phyloP scores from a whole-genome alignment of 2,329 filamentous ascomycete species.

The Hypoxylon sp. region DNA sequence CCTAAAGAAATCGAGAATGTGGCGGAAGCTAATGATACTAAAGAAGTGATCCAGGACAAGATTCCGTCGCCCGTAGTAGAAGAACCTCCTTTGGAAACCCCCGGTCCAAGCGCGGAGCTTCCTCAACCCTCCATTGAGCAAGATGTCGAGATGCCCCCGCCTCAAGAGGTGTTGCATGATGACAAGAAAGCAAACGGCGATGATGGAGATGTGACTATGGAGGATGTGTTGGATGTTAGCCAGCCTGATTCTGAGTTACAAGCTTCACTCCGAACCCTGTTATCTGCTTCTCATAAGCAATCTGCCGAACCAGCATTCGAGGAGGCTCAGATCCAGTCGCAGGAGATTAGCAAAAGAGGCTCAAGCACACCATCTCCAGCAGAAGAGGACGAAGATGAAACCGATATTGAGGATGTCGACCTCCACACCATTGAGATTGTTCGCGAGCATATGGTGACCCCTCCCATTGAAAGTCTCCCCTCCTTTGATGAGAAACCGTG shows the following conservation, averaged over 20 bases:
- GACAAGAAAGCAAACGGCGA: constrained; percentile 46
- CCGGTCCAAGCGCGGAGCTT: constrained; percentile 42
- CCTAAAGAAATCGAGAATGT: constrained; percentile 24
- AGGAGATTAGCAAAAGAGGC: constrained; percentile 50
- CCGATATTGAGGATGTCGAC: constrained; percentile 69
- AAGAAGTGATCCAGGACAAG: constrained; percentile 42
- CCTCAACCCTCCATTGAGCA: constrained; percentile 52
- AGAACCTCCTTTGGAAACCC: constrained; percentile 21
- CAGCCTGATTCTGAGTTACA: constrained; percentile 43
- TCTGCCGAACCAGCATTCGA: constrained; percentile 49
- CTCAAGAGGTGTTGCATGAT: constrained; percentile 22
- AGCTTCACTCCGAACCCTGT: constrained; percentile 28
- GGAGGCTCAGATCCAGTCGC: constrained; percentile 49
- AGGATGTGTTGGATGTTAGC: constrained; percentile 51
- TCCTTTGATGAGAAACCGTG: constrained; percentile 63
- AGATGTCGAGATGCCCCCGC: constrained; percentile 44
- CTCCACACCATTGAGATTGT: constrained; percentile 64
- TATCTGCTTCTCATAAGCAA: constrained; percentile 42
- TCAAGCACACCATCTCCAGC: constrained; percentile 65
- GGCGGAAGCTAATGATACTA: constrained; percentile 25
- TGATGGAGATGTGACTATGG: constrained; percentile 57
- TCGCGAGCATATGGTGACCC: constrained; percentile 67
- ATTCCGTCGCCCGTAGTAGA: constrained; percentile 31
- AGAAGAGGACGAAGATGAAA: constrained; percentile 67
- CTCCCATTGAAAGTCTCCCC: constrained; percentile 69